Base-by-base conservation (phyloP, 2,329 filamentous ascomycete species). In the Dactylellina drechsleri region DNA sequence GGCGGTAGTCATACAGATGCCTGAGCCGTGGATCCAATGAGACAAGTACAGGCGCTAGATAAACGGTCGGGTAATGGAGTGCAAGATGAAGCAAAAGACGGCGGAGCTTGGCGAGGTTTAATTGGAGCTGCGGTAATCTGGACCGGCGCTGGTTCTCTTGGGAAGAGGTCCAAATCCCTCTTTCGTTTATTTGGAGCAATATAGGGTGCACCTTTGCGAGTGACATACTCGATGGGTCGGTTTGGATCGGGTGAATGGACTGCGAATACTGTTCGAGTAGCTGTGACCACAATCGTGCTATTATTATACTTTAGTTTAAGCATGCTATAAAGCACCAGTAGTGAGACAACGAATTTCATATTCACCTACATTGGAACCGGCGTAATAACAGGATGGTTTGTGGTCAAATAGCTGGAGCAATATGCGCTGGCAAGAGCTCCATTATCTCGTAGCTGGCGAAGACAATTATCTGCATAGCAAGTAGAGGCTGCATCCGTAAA, bases 1-100 rank as follows among this genome's bases (percentile, higher is more conserved):
- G 7, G 43, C 1, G 43, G 43, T 47, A 47, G 6, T 8, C 52
- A 43, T 68, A 77, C 75, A 13, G 54, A 41, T 74, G 4, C 13
- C 2, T 67, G 54, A 13, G 36, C 52, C 0, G 75, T 75, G 18
- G 61, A 50, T 36, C 75, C 75, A 16, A 77, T 65, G 13, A 74
- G 31, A 47, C 75, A 77, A 8, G 75, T 75, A 23, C 75, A 77
- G n/a, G 75, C 75, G 52, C 75, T 77, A n/a, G 68, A 74, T 40
- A 77, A 13, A 13, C 75, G 71, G 26, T 67, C 66, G 13, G 60
- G 57, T 8, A 49, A 50, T 4, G 60, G 64, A 4, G 64, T 56
- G 36, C 75, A 77, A 1, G 64, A 68, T 12, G 75, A 77, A 2
- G 70, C 68, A 23, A 65, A 65, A 4, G 64, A 13, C 36, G 70